Base-by-base conservation (phyloP, 192 early-diverging fungal species). In the Coemansia sp. region DNA sequence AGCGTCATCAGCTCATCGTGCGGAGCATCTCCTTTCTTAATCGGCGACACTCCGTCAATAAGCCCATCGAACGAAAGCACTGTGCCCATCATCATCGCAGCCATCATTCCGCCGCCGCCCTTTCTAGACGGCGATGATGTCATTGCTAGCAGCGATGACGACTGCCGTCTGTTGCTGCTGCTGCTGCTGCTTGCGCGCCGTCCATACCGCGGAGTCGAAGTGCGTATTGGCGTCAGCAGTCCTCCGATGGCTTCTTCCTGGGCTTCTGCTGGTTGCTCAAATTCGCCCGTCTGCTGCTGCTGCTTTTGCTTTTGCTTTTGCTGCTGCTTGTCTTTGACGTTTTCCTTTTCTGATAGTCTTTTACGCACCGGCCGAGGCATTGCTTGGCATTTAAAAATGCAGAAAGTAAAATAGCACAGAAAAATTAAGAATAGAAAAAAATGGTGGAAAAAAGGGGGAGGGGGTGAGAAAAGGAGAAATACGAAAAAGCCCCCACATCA, bases 41-140 rank as follows among this genome's bases (percentile, higher is more conserved):
- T 79, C 5, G 76, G 76, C 68, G 76, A 79, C 37, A 79, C 57
- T 12, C 71, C 71, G 32, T 67, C 76, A n/a, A 79, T 63, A 42
- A 79, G 56, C 4, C 64, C 76, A 38, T 73, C 71, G 44, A 70
- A 73, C 8, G 72, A 50, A n/a, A 54, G 47, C 18, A 65, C 13
- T 5, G 56, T 57, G 40, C 57, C 53, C 6, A 44, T 32, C 32
- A 32, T 32, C 32, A 32, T 32, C 32, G 32, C 21, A 21, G 21
- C 4, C 32, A 56, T 26, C 56, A 61, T 7, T 49, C 60, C 62
- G 41, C 47, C 13, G 63, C 47, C 13, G 63, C 23, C 49, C 65
- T 32, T 40, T 38, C 41, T 18, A 18, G 48, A 56, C 23, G 61
- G 11, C 7, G 19, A 8, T 8, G 21, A 9, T 15, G 11, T 54